Percentiles rank a stretch among this genome's conserved stretches.
Evolutionary conservation across 345 rosid genomes (phyloP).

Genomic region (Gossypium mustelinum): DNA sequence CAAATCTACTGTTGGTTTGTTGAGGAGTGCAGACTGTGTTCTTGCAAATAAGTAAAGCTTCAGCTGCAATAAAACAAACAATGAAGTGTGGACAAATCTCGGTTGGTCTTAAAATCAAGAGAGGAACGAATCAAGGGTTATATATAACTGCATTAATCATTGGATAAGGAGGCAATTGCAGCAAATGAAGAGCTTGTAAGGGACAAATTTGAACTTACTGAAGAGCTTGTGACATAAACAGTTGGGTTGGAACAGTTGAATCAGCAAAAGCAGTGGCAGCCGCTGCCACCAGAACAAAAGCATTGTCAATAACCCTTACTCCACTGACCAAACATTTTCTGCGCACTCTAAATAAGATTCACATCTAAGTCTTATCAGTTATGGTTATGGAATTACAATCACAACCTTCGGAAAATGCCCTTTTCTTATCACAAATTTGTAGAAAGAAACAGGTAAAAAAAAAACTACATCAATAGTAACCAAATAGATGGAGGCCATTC

Average conservation of each 20-base stretch:
- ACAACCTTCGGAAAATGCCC: background rate
- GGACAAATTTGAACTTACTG: constrained; percentile 22
- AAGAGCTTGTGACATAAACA: constrained; percentile 14
- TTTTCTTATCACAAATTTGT: background rate
- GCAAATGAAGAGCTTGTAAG: background rate
- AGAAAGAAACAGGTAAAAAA: background rate
- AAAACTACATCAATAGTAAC: background rate
- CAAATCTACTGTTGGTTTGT: constrained; percentile 18
- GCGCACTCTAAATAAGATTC: background rate
- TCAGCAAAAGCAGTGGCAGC: constrained; percentile 33
- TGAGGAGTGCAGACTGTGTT: constrained; percentile 17
- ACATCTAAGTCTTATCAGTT: background rate
- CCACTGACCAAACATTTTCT: constrained; percentile 16
- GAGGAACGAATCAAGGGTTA: background rate
- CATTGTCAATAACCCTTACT: constrained; percentile 20
- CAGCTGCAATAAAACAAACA: constrained; percentile 25
- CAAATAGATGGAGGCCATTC: constrained; percentile 2
- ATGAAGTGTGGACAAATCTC: background rate
- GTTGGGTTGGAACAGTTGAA: constrained; percentile 32
- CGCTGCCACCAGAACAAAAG: constrained; percentile 12
- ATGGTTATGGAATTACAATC: background rate
- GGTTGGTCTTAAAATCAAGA: background rate
- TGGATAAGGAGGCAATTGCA: background rate
- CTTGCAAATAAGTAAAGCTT: constrained; percentile 31
- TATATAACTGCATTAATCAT: background rate